Conservation (phyloP, 2,329 filamentous ascomycete genomes). For the Fusarium solani-melongenae region DNA sequence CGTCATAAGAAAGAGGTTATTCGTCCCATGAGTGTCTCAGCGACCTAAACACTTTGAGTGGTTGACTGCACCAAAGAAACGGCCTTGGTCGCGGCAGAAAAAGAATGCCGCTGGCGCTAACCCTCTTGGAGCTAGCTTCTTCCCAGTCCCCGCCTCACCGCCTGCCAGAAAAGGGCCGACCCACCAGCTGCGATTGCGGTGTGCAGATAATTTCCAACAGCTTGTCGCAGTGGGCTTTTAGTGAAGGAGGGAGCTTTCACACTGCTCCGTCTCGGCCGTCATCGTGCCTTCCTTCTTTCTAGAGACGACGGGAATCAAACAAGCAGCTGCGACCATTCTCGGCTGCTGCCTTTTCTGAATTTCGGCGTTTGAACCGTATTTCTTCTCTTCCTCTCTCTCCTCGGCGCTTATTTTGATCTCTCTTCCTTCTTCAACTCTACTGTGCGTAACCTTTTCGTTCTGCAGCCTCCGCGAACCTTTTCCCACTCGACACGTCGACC, state of each 20-base stretch:
- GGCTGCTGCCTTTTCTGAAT: not conserved
- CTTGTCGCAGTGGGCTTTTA: constrained; percentile 19
- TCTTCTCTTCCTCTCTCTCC: not conserved
- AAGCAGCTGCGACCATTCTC: constrained; percentile 3
- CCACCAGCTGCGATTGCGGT: constrained; percentile 1
- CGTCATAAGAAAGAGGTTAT: constrained; percentile 7
- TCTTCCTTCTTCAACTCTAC: not conserved
- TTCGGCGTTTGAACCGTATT: not conserved
- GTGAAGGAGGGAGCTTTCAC: constrained; percentile 17
- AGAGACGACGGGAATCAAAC: constrained; percentile 9
- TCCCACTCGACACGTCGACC: not conserved
- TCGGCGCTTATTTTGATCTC: not conserved
- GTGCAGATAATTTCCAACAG: constrained; percentile 26
- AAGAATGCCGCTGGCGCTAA: constrained; percentile 27
- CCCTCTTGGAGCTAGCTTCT: not conserved
- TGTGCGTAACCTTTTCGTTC: not conserved
- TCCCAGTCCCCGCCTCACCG: not conserved
- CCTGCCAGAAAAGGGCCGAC: constrained; percentile 3
- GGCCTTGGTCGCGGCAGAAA: constrained; percentile 36
- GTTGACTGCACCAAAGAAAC: constrained; percentile 12
- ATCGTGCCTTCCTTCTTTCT: constrained; percentile 32
- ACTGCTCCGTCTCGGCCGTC: constrained; percentile 7
- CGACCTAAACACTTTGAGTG: constrained; percentile 1
- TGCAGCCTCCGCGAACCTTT: not conserved
- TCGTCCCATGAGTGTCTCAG: not conserved